Evolutionary conservation across 495 filamentous ascomycete species (phyloP), one percentile per base, ranked within the genome.

Genomic region (Pyrenula massariospora): DNA sequence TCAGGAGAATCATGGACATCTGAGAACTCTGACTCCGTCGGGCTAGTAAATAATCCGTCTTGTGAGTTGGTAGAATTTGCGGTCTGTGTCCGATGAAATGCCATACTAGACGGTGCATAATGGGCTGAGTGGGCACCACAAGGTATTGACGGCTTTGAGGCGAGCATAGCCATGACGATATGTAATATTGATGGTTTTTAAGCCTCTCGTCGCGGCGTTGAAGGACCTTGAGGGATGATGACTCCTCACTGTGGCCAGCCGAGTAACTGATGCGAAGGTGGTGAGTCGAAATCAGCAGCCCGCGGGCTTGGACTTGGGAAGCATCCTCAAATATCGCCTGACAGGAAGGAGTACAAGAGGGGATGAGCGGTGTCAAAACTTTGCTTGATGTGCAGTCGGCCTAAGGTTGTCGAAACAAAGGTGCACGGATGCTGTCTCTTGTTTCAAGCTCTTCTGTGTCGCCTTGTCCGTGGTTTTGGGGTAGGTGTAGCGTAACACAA

Each of bases 21-120:
- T n/a, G 89, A 93, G 67, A 96, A 96, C 61, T 96, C 92, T 19
- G 89, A 95, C 65, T 95, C 89, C 22, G 93, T 96, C 25, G 93
- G 92, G 67, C 88, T 94, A 20, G 84, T 75, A 59, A 89, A 94
- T 48, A 80, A 74, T 55, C 85, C 84, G 64, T 82, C 82, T 50
- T 84, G 74, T 11, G 71, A 64, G 59, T 78, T 74, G 50, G 76
- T 74, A 52, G 81, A 71, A 25, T 78, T 74, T 21, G 80, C 76
- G 1, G 77, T 77, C 59, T 70, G 65, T 3, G 68, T 56, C 12
- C 77, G 72, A 57, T 65, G 65, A 60, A 65, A 77, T 61, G 70
- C 78, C 74, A 76, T 78, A 77, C 64, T 72, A 65, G 66, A 75
- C 64, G 67, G 72, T 70, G 69, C 78, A 61, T 68, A 74, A 69